Percentiles rank a stretch among this genome's conserved stretches.
These are phyloP conservation scores for Rhizophora mangle DNA, from an alignment of 345 rosid species.

Conservation along the genomic window DNA sequence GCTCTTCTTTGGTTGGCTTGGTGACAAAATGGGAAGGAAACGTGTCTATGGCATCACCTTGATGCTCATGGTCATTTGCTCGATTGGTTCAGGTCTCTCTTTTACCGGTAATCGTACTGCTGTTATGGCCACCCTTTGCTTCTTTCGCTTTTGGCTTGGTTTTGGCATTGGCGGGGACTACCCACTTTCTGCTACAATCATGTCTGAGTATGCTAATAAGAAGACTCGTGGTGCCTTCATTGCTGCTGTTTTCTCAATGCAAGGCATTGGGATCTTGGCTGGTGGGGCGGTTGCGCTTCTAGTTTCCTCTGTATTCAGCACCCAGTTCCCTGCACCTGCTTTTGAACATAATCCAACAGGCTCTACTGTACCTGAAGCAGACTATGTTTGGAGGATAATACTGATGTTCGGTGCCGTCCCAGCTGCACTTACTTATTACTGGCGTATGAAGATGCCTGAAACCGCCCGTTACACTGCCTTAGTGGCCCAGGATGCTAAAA, in stretches of 20 bases:
- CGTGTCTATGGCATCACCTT: slow-evolving; percentile 63
- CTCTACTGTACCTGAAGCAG: slow-evolving; percentile 61
- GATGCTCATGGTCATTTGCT: slow-evolving; percentile 56
- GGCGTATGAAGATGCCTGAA: slow-evolving; percentile 79
- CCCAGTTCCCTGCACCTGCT: slow-evolving; percentile 36
- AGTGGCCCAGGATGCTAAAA: slow-evolving; percentile 54
- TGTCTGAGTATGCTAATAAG: slow-evolving; percentile 81
- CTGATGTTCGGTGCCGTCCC: slow-evolving; percentile 73
- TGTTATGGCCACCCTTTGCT: slow-evolving; percentile 64
- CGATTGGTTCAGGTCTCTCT: slow-evolving; percentile 63
- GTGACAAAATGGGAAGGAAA: slow-evolving; percentile 77
- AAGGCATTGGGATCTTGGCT: slow-evolving; percentile 66
- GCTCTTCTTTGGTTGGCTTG: slow-evolving; percentile 80
- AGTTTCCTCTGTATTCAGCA: slow-evolving; percentile 39
- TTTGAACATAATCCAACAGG: slow-evolving; percentile 30
- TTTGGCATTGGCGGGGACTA: slow-evolving; percentile 85
- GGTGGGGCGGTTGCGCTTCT: slow-evolving; percentile 54
- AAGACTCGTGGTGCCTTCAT: slow-evolving; percentile 72
- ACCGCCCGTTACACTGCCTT: slow-evolving; percentile 79
- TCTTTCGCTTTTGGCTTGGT: slow-evolving; percentile 86
- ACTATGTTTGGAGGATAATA: slow-evolving; percentile 62
- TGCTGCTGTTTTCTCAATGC: slow-evolving; percentile 79
- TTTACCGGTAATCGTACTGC: slow-evolving; percentile 35
- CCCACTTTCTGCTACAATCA: slow-evolving; percentile 82
- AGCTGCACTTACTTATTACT: slow-evolving; percentile 60